Evolutionary conservation across 495 filamentous ascomycete genomes (phyloP), one percentile per base, ranked within the genome.

Genomic region (Aspergillus heteromorphus): DNA sequence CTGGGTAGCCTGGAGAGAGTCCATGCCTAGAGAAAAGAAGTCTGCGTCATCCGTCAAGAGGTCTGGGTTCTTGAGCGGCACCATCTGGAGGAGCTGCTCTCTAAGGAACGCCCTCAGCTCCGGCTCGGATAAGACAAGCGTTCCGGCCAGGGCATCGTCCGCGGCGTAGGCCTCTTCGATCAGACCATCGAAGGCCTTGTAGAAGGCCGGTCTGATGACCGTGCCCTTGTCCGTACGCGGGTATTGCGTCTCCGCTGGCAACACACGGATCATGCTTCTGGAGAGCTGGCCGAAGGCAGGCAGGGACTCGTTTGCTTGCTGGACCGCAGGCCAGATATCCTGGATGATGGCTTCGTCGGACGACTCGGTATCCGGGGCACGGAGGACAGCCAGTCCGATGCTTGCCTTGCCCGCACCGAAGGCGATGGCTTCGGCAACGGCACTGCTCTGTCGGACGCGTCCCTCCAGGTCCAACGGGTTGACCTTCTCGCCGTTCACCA

Each of bases 401-500:
- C 65, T 64, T 11, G 69, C 59, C 23, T 67, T 72, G 27, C 71
- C 67, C 4, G 64, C 61, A 0, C 73, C 73, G 54, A 76, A 76
- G 0, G 67, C 72, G 16, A 76, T 62, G 21, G 68, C 70, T 23
- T 76, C 73, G 13, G 65, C 53, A 6, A 76, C 68, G 0, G 60
- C 54, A 10, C 62, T 50, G 36, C 69, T 63, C 49, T 76, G 64
- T 34, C 72, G 54, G 20, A 73, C 64, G 2, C 66, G 63, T 16
- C 72, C 77, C 70, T 88, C 84, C 14, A 87, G 62, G 1, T 80
- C 80, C 17, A 81, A 76, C 6, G 84, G 84, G 55, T 84, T 83
- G 29, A 87, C 85, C 52, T 88, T 87, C 67, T 86, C 84, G 0
- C 84, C 84, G 13, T 84, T 88, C 14, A 81, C 68, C 4, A 88